phyloP scores from a whole-genome alignment of 2,329 filamentous ascomycete genomes.

The Cyphellophora attinorum region DNA sequence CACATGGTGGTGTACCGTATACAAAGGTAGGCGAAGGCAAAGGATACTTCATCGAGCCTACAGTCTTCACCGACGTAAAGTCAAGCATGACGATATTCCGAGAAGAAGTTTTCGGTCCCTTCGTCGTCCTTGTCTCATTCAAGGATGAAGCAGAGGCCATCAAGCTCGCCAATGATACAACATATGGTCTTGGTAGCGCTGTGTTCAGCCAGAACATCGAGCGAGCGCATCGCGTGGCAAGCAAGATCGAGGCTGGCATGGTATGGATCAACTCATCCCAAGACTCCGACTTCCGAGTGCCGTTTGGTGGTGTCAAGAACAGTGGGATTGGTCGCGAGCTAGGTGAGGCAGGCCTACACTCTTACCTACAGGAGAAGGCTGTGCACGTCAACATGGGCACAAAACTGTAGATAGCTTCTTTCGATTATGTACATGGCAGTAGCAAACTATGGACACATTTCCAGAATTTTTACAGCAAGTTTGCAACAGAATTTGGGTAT shows the following conservation, averaged over 20 bases:
- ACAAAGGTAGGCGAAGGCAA: conserved; percentile 23
- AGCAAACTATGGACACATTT: too few species aligned
- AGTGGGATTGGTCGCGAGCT: conserved; percentile 42
- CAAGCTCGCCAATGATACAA: conserved; percentile 28
- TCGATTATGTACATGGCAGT: too few species aligned
- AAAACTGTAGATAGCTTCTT: conserved; percentile 21
- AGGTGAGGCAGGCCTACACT: conserved; percentile 31
- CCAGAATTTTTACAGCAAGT: too few species aligned
- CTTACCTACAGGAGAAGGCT: conserved; percentile 30
- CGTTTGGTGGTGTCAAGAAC: conserved; percentile 37
- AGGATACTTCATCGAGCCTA: conserved; percentile 31
- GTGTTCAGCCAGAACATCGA: conserved; percentile 34
- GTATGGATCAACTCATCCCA: conserved; percentile 37
- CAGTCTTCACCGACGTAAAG: conserved; percentile 26
- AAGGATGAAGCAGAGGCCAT: conserved; percentile 30
- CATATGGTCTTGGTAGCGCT: conserved; percentile 32
- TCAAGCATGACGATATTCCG: conserved; percentile 28
- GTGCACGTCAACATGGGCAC: conserved; percentile 32
- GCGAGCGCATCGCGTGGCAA: conserved; percentile 30
- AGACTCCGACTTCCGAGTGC: conserved; percentile 30
- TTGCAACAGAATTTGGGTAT: too few species aligned
- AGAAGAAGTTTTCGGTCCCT: conserved; percentile 36
- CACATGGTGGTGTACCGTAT: conserved; percentile 27
- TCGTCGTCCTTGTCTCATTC: conserved; percentile 31
- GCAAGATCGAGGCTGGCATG: conserved; percentile 36